phyloP scores from a whole-genome alignment of 139 green algal species.

The Tetraselmis chui region DNA sequence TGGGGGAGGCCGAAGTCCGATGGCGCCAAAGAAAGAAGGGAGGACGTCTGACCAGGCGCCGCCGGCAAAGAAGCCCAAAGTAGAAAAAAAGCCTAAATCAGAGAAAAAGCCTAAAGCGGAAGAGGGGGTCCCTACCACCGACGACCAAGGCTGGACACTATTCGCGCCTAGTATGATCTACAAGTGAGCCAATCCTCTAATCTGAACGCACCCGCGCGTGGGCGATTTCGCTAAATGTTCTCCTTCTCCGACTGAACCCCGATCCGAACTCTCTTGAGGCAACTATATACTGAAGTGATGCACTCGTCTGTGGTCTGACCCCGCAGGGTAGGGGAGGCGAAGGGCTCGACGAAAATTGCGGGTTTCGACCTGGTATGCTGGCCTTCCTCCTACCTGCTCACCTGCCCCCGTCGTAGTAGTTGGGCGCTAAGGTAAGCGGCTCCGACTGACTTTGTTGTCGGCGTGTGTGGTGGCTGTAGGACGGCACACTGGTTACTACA shows the following conservation, averaged over 20 bases:
- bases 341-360: constrained; percentile 45
- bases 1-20: no score
- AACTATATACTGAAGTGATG: not conserved
- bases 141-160: constrained; percentile 23
- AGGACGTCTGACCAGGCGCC: not conserved
- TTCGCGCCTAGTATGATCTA: constrained; percentile 35
- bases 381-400: not conserved
- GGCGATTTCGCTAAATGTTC: not conserved
- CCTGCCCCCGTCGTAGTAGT: not conserved
- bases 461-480: constrained; percentile 21
- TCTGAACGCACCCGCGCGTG: no score
- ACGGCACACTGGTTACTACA: constrained; percentile 59
- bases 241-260: no score
- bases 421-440: not conserved
- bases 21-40: not conserved
- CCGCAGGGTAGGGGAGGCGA: constrained; percentile 24
- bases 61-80: constrained; percentile 5
- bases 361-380: constrained; percentile 54
- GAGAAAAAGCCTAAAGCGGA: constrained; percentile 12
- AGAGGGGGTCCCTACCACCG: constrained; percentile 6
- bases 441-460: not conserved
- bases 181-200: constrained; percentile 17
- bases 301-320: not conserved
- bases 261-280: no score
- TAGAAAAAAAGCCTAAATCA: not conserved